Evolutionary conservation across 2,329 filamentous ascomycete genomes (phyloP).

Genomic region (Aspergillus texensis): DNA sequence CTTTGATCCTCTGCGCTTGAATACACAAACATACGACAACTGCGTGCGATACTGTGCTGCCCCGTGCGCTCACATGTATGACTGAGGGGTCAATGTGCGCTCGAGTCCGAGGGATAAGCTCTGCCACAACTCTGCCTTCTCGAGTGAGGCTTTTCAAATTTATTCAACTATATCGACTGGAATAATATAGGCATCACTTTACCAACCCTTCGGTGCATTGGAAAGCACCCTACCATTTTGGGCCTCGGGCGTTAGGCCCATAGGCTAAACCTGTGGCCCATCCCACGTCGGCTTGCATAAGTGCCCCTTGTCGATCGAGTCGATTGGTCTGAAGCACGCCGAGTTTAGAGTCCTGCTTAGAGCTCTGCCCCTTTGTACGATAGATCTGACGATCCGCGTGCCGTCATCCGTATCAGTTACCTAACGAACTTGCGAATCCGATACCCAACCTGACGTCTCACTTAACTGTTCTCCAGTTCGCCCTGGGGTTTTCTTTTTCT

Average conservation of each 20-base stretch:
- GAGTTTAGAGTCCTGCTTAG: slow-evolving; percentile 16
- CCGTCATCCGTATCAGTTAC: slow-evolving; percentile 15
- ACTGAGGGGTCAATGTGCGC: slow-evolving; percentile 3
- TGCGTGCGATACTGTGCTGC: slow-evolving; percentile 1
- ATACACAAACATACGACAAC: background rate
- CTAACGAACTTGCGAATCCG: slow-evolving; percentile 16
- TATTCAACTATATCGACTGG: background rate
- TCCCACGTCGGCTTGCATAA: slow-evolving; percentile 37
- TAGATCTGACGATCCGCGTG: slow-evolving; percentile 21
- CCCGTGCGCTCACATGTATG: background rate
- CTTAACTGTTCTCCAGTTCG: slow-evolving; percentile 6
- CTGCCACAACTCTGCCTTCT: slow-evolving; percentile 1
- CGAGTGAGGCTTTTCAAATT: background rate
- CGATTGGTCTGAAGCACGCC: slow-evolving; percentile 18
- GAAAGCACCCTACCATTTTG: slow-evolving; percentile 23
- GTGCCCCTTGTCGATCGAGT: slow-evolving; percentile 35
- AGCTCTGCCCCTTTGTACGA: slow-evolving; percentile 20
- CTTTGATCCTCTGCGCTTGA: background rate
- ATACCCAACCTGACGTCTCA: slow-evolving; percentile 20
- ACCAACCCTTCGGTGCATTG: slow-evolving; percentile 14
- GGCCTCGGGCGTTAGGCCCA: slow-evolving; percentile 28
- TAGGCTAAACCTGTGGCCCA: slow-evolving; percentile 25
- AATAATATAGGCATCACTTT: slow-evolving; percentile 6
- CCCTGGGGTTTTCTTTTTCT: background rate
- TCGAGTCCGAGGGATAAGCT: slow-evolving; percentile 1